Base-by-base conservation (phyloP, 2,329 filamentous ascomycete species). In the Ophiocordyceps camponoti-floridani region DNA sequence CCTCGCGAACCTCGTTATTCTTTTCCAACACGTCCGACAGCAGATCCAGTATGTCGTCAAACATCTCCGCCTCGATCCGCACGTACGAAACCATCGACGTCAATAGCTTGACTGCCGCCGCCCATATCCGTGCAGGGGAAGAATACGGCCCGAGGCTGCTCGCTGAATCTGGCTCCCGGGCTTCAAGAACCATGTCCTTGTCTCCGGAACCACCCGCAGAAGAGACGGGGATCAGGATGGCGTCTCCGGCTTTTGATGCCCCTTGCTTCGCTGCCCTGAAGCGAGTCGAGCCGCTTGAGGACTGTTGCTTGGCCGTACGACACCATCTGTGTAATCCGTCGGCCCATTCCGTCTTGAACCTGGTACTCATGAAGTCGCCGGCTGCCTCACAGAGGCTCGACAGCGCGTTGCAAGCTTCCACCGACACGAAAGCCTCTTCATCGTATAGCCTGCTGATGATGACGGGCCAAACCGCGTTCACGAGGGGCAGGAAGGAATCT, bases 391-490 rank as follows among this genome's bases (percentile, higher is more conserved):
- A 93, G 46, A 95, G 70, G 11, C 72, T 65, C 2, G 67, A 67
- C 3, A 96, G 66, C 0, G 84, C 74, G 13, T 77, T 69, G 47
- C 85, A 78, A 6, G 86, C 79, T 14, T 79, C 75, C 9, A 82
- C 72, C 2, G 74, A 73, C 10, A 95, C 74, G 54, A 78, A 82
- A 0, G 75, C 65, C 58, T 86, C 79, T 4, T 63, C 50, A 50
- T 86, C 83, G 50, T 77, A 73, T 6, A 86, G 65, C 23, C 79
- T 70, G n/a, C 70, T 68, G 2, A 81, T 65, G 5, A 94, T 65
- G 7, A 93, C 81, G 0, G 88, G 87, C 89, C 89, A 98, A 8
- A 96, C 68, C 3, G 82, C 80, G 60, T 96, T 91, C 52, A 96
- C 78, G 0, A 96, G 70, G 0, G 91, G 91, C 2, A 98, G 64